Evolutionary conservation across 139 green algal genomes (phyloP).

Genomic region (Spirogloea muscicola): DNA sequence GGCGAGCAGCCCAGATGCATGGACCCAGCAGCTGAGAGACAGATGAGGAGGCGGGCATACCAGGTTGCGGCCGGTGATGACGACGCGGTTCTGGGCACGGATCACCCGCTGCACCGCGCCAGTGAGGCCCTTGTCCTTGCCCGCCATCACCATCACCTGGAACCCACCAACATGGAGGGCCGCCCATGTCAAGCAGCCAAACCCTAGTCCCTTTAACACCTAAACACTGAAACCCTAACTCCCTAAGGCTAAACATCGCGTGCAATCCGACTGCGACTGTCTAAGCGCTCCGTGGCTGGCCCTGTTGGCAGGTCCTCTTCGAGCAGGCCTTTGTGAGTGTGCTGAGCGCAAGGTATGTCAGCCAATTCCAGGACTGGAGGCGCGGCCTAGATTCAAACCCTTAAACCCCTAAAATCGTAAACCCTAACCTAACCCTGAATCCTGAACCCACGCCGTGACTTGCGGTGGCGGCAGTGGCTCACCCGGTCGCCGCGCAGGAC

Average conservation of each 20-base stretch:
- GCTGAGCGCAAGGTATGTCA: background rate
- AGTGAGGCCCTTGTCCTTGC: conserved; percentile 67
- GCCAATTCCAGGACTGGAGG: background rate
- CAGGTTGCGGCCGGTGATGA: conserved; percentile 73
- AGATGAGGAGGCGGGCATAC: too few relatives aligned
- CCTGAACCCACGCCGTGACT: background rate
- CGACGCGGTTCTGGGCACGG: conserved; percentile 48
- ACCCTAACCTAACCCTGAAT: background rate
- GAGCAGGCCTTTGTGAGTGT: background rate
- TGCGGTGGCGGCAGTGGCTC: background rate
- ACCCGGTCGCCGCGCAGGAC: conserved; percentile 36
- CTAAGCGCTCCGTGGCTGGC: background rate
- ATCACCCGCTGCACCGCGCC: conserved; percentile 57
- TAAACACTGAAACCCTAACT: background rate
- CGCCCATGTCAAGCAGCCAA: background rate
- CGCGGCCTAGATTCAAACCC: too few relatives aligned
- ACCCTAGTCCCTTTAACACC: background rate
- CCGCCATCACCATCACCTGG: conserved; percentile 62
- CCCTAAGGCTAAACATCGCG: background rate
- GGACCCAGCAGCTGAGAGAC: too few relatives aligned
- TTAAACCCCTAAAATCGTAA: too few relatives aligned
- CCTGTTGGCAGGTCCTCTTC: background rate
- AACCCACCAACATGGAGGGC: background rate
- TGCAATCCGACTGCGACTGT: background rate
- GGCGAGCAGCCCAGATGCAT: too few relatives aligned